These are phyloP conservation scores for Coemansia sp. DNA, from an alignment of 192 early-diverging fungal genomes.

Conservation along the genomic window DNA sequence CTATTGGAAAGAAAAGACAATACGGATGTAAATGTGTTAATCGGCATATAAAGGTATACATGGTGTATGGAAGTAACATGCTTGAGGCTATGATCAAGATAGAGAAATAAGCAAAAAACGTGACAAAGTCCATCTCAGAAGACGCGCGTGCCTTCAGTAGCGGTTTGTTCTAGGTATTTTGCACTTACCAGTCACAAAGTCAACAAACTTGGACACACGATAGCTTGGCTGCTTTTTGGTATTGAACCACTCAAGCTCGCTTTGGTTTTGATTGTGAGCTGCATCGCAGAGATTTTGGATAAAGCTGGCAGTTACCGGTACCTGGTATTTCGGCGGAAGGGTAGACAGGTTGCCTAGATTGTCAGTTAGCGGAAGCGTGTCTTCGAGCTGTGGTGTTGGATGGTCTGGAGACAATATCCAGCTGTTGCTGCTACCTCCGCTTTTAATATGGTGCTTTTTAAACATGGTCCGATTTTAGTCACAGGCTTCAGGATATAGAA, in stretches of 20 bases:
- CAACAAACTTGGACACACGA: slow-evolving; percentile 17
- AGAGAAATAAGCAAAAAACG: neutral
- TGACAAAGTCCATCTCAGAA: neutral
- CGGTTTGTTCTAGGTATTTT: neutral
- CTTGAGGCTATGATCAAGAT: neutral
- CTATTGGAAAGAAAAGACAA: slow-evolving; percentile 7
- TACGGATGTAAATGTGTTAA: too few relatives aligned
- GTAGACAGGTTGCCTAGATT: slow-evolving; percentile 18
- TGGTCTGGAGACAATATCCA: slow-evolving; percentile 29
- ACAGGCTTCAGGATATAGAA: neutral
- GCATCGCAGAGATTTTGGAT: slow-evolving; percentile 22
- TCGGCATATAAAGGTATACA: too few relatives aligned
- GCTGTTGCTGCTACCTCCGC: slow-evolving; percentile 2
- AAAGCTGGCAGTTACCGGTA: slow-evolving; percentile 16
- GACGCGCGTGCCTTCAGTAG: neutral
- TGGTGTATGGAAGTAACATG: neutral
- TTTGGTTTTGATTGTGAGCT: slow-evolving; percentile 3
- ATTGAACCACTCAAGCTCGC: slow-evolving; percentile 38
- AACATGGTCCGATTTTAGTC: slow-evolving; percentile 19
- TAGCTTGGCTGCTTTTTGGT: slow-evolving; percentile 3
- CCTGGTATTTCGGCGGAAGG: slow-evolving; percentile 33
- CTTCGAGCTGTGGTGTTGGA: slow-evolving; percentile 20
- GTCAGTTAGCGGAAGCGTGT: slow-evolving; percentile 24
- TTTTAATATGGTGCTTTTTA: slow-evolving; percentile 6
- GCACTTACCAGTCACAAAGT: slow-evolving; percentile 25